Conservation (phyloP, 2,329 filamentous ascomycete genomes). For the Dryadomyces quercus-mongolicae region DNA sequence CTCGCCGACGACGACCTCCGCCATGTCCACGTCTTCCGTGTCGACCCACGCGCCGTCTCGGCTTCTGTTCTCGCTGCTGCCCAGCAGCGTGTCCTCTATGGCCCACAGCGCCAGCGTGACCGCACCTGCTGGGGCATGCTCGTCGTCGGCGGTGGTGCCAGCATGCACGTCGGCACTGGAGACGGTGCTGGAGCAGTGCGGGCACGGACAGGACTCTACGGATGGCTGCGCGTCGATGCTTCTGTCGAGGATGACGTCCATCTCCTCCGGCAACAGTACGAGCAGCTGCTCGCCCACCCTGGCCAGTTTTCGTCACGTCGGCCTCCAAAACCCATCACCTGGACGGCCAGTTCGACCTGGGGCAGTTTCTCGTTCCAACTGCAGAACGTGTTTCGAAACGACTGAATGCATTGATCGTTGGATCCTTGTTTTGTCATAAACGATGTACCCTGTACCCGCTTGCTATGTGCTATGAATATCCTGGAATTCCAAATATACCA, state of each 20-base stretch:
- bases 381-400: too few relatives aligned
- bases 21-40: conserved; percentile 39
- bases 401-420: too few relatives aligned
- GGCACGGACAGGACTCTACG: conserved; percentile 27
- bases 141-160: conserved; percentile 32
- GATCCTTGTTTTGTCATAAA: too few relatives aligned
- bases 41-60: conserved; percentile 17
- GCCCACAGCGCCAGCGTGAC: conserved; percentile 26
- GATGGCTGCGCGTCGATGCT: conserved; percentile 41
- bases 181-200: conserved; percentile 20
- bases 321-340: conserved; percentile 29
- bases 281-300: conserved; percentile 23
- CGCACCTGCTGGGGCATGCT: conserved; percentile 48
- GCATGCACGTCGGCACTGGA: conserved; percentile 8
- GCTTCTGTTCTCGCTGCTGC: conserved; percentile 25
- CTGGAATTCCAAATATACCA: not conserved
- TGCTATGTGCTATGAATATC: not conserved
- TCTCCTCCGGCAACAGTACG: conserved; percentile 20
- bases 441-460: too few relatives aligned
- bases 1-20: conserved; percentile 23
- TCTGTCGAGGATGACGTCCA: not conserved
- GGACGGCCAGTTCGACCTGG: conserved; percentile 36
- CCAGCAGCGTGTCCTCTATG: conserved; percentile 39
- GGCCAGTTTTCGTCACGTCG: not conserved
- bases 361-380: conserved; percentile 25